Base-by-base conservation (phyloP, 441 rosid species). In the Erodium texanum region DNA sequence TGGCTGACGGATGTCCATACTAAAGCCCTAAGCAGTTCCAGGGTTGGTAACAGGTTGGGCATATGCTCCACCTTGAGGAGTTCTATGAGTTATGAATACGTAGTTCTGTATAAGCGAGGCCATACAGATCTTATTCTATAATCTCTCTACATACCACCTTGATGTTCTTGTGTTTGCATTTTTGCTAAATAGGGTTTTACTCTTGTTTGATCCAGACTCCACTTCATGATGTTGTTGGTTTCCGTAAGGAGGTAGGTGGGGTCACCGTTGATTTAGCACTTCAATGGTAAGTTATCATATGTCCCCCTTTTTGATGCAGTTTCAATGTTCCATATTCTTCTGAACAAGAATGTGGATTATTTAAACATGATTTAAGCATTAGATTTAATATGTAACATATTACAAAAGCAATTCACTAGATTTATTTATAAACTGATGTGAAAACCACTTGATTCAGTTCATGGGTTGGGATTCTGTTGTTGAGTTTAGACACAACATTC, bases 141-240 rank as follows among this genome's bases (percentile, higher is more conserved):
- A 18, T 23, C 16, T 59, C 5, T 48, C 56, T n/a, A 48, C 56
- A n/a, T 4, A 15, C 34, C 34, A 29, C 34, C 34, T 15, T 54
- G 4, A 24, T n/a, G 66, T 50, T 3, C 63, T 69, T 24, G 38
- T 27, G 41, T 69, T 71, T 67, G 22, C 18, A 27, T 62, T 23
- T 76, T 24, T 11, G n/a, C 59, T 58, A 73, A 79, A 73, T 68
- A 66, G 67, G 67, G 69, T 63, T 80, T 80, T 65, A 66, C 65
- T 62, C 64, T 70, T 82, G 61, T 75, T 84, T 83, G 74, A 32
- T 73, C 68, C 86, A 92, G 97, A 86, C 74, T 74, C 82, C 96
- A 4, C 86, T 94, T 74, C 97, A 89, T 81, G 97, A 88, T 68
- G 92, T 94, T 65, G 86, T 92, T 78, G 84, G 92, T 70, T 86